These are phyloP conservation scores for Lyophyllum shimeji DNA, from an alignment of 768 basidiomycete genomes.

Conservation along the genomic window DNA sequence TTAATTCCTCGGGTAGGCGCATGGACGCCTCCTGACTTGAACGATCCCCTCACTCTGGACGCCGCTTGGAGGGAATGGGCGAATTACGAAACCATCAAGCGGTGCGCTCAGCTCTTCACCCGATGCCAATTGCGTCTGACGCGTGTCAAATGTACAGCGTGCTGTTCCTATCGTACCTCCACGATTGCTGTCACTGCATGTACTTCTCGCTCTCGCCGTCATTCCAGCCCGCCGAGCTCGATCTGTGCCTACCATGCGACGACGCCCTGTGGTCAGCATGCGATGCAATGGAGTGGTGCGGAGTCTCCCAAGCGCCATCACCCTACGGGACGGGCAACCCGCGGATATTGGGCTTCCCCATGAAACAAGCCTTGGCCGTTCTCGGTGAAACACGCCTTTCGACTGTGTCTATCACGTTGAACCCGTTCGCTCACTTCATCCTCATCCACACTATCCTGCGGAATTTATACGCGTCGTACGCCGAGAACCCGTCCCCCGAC, in stretches of 20 bases:
- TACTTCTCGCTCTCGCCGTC: constrained; percentile 51
- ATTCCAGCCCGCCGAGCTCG: constrained; percentile 46
- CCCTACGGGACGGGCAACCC: constrained; percentile 35
- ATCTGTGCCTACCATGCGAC: constrained; percentile 55
- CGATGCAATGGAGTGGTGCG: constrained; percentile 49
- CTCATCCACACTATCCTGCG: constrained; percentile 47
- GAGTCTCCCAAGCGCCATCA: constrained; percentile 37
- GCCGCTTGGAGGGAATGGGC: constrained; percentile 57
- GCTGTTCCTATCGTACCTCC: constrained; percentile 50
- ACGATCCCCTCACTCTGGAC: constrained; percentile 35
- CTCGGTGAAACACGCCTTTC: constrained; percentile 33
- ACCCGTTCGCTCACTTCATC: constrained; percentile 44
- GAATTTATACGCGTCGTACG: constrained; percentile 32
- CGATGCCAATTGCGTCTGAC: constrained; percentile 4
- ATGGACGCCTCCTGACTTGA: constrained; percentile 44
- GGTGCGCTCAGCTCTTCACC: constrained; percentile 32
- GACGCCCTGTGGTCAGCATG: constrained; percentile 52
- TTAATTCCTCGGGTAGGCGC: constrained; percentile 41
- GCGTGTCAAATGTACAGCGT: constrained; percentile 30
- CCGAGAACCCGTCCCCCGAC: constrained; percentile 13
- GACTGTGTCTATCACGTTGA: constrained; percentile 28
- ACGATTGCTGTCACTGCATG: constrained; percentile 57
- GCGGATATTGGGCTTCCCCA: constrained; percentile 36
- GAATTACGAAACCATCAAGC: constrained; percentile 54
- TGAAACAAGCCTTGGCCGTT: constrained; percentile 34